A percentile compares a stretch with the other conserved stretches of the same genome.
phyloP scores from a whole-genome alignment of 352 stramenopile species.

The Phytophthora pinifolia region DNA sequence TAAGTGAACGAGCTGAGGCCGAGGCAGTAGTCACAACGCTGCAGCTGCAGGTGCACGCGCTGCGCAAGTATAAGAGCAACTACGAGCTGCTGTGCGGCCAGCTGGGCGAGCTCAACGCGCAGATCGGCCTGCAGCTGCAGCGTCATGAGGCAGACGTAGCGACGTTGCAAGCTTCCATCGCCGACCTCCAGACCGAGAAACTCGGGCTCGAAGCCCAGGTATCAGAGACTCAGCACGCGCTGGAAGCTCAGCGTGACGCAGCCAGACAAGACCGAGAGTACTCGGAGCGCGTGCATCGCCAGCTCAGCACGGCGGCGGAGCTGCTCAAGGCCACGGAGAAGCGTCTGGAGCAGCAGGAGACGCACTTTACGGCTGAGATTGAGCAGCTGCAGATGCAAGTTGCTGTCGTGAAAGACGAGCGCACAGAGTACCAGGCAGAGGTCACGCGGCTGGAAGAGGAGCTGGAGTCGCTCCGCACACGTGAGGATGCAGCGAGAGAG shows the following conservation, averaged over 20 bases:
- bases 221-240: slow-evolving; percentile 17
- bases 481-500: slow-evolving; percentile 27
- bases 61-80: slow-evolving; percentile 78
- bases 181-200: slow-evolving; percentile 40
- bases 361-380: slow-evolving; percentile 25
- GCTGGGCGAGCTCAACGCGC: slow-evolving; percentile 62
- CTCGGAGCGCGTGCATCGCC: slow-evolving; percentile 51
- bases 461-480: slow-evolving; percentile 7
- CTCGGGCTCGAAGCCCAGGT: slow-evolving; percentile 30
- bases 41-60: slow-evolving; percentile 47
- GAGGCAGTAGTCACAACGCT: slow-evolving; percentile 23
- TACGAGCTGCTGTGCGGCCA: slow-evolving; percentile 77
- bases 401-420: slow-evolving; percentile 5
- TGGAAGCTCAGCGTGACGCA: slow-evolving; percentile 22
- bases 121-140: slow-evolving; percentile 68
- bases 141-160: slow-evolving; percentile 68
- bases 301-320: slow-evolving; percentile 58
- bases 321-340: slow-evolving; percentile 60
- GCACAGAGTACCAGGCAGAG: slow-evolving; percentile 1
- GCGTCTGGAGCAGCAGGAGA: slow-evolving; percentile 43
- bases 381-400: slow-evolving; percentile 20
- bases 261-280: slow-evolving; percentile 54
- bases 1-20: slow-evolving; percentile 10
- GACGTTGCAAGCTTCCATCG: slow-evolving; percentile 43
- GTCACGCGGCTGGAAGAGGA: slow-evolving; percentile 27